Conservation (phyloP, 352 stramenopile species). For the Globisporangium perplexum region DNA sequence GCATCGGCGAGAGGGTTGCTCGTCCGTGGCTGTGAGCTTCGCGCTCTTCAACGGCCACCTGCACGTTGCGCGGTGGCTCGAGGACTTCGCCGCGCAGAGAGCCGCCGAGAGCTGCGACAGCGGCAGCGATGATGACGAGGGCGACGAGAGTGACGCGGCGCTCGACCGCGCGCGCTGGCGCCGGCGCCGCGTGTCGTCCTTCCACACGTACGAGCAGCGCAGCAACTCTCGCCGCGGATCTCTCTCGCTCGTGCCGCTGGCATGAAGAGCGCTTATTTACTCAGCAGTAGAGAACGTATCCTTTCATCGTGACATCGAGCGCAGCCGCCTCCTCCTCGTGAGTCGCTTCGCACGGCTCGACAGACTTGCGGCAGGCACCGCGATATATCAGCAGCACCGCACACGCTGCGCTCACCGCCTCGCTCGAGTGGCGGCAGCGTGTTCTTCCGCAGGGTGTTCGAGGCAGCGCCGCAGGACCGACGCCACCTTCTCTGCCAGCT, state of each 20-base stretch:
- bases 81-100: constrained; percentile 28
- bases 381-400: too few species aligned
- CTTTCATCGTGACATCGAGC: too few species aligned
- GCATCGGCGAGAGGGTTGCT: constrained; percentile 63
- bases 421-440: too few species aligned
- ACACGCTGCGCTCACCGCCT: too few species aligned
- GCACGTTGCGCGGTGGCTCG: constrained; percentile 56
- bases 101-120: background rate
- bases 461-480: too few species aligned
- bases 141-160: background rate
- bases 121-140: constrained; percentile 8
- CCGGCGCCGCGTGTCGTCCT: constrained; percentile 11
- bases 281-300: too few species aligned
- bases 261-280: constrained; percentile 3
- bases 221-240: constrained; percentile 13
- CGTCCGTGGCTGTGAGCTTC: constrained; percentile 61
- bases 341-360: too few species aligned
- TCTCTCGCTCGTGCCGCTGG: constrained; percentile 4
- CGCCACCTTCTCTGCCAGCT: too few species aligned
- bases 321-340: too few species aligned
- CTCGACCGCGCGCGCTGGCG: constrained; percentile 3
- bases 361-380: too few species aligned
- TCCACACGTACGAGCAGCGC: constrained; percentile 13
- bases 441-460: too few species aligned
- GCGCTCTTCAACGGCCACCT: constrained; percentile 65